Base-by-base conservation (phyloP, 2,329 filamentous ascomycete genomes). In the Paecilomyces fulvus region DNA sequence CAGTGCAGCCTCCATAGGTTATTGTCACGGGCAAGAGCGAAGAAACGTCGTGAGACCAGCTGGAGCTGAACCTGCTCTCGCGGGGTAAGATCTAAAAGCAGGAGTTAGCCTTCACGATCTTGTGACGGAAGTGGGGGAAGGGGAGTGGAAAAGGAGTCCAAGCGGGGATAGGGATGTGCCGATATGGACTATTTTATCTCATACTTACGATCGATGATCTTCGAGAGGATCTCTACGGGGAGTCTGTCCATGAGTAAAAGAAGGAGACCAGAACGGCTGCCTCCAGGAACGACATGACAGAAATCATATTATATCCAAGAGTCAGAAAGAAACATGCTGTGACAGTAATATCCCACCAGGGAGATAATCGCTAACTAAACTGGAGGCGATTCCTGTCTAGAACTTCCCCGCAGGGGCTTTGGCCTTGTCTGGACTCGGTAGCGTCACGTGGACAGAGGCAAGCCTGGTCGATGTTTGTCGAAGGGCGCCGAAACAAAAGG, bases 1-100 rank as follows among this genome's bases (percentile, higher is more conserved):
- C 88, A 92, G 67, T 86, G 79, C 2, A 80, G 74, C 59, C 87
- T 87, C 92, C 92, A 96, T 33, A 92, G 76, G 43, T 79, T 81
- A 64, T 88, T 82, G 67, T 95, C 90, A 56, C 90, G 85, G 43
- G 83, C 86, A 48, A 94, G 77, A 30, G 76, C 72, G 28, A 86
- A 80, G 57, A 92, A 82, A 49, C 78, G 80, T 60, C 79, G 83
- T 25, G 84, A 92, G 11, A 90, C 83, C 20, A 82, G 79, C 72
- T 92, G 89, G 31, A 92, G 75, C 55, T 73, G 79, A 56, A 87
- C 82, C 58, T 92, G 80, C 60, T 90, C 83, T 48, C 69, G 65
- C 14, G 84, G 79, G n/a, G 83, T 77, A 60, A 91, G 81, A 66
- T 80, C 85, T 88, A 57, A 54, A 56, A 33, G 46, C 46, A 17